Base-by-base conservation (phyloP, 305 asterid species). In the Euphrasia arctica region DNA sequence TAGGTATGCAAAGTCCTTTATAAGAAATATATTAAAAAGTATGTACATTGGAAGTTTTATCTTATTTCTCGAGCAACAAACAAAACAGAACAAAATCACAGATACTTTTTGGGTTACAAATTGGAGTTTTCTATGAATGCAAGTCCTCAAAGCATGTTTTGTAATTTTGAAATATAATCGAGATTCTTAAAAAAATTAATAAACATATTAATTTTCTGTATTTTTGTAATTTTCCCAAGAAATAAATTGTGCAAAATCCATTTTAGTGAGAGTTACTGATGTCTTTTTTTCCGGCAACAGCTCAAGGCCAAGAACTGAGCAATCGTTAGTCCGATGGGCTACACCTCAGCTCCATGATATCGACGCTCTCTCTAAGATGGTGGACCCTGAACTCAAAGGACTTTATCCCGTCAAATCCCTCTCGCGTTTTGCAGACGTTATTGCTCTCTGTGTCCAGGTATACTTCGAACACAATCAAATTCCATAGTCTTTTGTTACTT, bases 371-470 rank as follows among this genome's bases (percentile, higher is more conserved):
- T 72, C 90, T 27, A 87, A 87, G 80, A 87, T 87, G 95, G 95
- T 87, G 10, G 95, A 87, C 65, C 92, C 92, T 1, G 82, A 83
- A 63, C 92, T 87, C 10, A 81, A 85, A 49, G 88, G 95, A 41
- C 85, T 85, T 51, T 87, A 85, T 42, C 95, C 95, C 2, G 85
- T 81, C 63, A 87, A 87, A 72, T 87, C 95, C 15, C 82, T 87
- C 65, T 87, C 95, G 5, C 90, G 92, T 27, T 87, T 87, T 31
- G 95, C 95, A 9, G 95, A 87, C 57, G 90, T 87, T 13, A 81
- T 87, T 3, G 95, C 95, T 49, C 82, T 87, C 0, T 87, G 95
- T 42, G 92, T 87, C 70, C 95, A 87, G 95, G 95, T 87, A 79
- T 47, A 3, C 4, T 48, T 48, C 52, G 15, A 11, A n/a, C 52